phyloP scores from a whole-genome alignment of 176 grass and related monocot species.

The Oropetium thomaeum region DNA sequence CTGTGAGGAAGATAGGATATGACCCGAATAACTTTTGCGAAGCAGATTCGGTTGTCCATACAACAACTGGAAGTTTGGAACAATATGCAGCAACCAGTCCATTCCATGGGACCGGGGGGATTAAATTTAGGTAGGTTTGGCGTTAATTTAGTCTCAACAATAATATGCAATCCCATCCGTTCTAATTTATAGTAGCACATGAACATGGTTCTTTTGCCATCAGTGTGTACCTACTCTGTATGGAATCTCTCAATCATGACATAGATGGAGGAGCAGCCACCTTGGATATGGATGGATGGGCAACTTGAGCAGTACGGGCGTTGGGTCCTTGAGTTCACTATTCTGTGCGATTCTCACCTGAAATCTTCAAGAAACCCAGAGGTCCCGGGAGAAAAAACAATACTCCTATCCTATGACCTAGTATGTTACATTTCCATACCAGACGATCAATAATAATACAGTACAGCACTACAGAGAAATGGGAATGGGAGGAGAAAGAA shows the following conservation, averaged over 20 bases:
- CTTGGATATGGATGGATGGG: background rate
- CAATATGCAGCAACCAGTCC: background rate
- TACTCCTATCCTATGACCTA: too few species aligned
- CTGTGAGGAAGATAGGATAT: background rate
- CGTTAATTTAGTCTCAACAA: slow-evolving; percentile 26
- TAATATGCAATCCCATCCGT: slow-evolving; percentile 12
- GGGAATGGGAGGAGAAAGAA: background rate
- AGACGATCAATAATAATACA: background rate
- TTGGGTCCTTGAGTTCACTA: background rate
- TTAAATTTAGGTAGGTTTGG: slow-evolving; percentile 14
- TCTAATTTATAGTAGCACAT: slow-evolving; percentile 2
- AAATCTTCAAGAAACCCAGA: background rate
- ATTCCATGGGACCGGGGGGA: background rate
- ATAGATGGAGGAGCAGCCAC: background rate
- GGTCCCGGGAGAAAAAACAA: background rate
- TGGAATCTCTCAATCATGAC: background rate
- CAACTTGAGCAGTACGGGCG: background rate
- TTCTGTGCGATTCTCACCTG: background rate
- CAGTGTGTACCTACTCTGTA: background rate
- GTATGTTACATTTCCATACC: slow-evolving; percentile 2
- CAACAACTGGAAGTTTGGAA: background rate
- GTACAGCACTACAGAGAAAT: background rate
- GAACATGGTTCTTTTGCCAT: slow-evolving; percentile 18
- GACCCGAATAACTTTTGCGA: background rate
- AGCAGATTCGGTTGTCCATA: background rate